These are phyloP conservation scores for Taphrina communis DNA, from an alignment of 1,139 yeast genomes.

Conservation along the genomic window DNA sequence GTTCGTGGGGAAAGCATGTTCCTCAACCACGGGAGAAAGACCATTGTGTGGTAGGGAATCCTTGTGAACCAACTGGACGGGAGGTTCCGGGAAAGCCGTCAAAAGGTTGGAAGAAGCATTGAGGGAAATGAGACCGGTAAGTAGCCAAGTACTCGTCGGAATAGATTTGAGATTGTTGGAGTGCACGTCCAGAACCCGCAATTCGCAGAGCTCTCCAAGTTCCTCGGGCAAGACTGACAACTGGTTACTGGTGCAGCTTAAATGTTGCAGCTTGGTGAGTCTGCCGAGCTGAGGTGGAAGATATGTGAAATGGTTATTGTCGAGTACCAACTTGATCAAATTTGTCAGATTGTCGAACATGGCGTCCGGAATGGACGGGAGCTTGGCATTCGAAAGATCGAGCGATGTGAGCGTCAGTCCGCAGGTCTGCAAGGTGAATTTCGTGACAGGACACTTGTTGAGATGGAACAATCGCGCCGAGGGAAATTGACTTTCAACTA, in stretches of 20 bases:
- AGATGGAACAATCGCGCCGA: constrained; percentile 62
- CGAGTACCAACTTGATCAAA: constrained; percentile 75
- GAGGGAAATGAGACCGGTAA: constrained; percentile 63
- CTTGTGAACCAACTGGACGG: constrained; percentile 26
- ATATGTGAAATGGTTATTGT: constrained; percentile 79
- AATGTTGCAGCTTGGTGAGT: constrained; percentile 64
- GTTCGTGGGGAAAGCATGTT: constrained; percentile 4
- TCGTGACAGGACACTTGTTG: constrained; percentile 82
- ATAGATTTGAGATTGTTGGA: constrained; percentile 77
- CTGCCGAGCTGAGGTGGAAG: constrained; percentile 73
- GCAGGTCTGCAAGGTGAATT: constrained; percentile 65
- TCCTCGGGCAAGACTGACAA: constrained; percentile 73
- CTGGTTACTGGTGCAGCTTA: constrained; percentile 78
- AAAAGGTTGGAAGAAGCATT: constrained; percentile 84
- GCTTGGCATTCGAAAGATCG: constrained; percentile 79
- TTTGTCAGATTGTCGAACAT: constrained; percentile 68
- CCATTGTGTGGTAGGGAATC: constrained; percentile 11
- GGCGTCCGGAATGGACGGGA: constrained; percentile 71
- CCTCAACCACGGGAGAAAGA: constrained; percentile 28
- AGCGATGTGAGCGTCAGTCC: constrained; percentile 69
- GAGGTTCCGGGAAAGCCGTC: constrained; percentile 64
- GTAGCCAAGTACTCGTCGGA: constrained; percentile 72
- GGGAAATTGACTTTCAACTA: constrained; percentile 67
- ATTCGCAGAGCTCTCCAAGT: constrained; percentile 64
- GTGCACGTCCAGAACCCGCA: constrained; percentile 79